Base-by-base conservation (phyloP, 2,329 filamentous ascomycete species). In the Venturiaceae sp. region DNA sequence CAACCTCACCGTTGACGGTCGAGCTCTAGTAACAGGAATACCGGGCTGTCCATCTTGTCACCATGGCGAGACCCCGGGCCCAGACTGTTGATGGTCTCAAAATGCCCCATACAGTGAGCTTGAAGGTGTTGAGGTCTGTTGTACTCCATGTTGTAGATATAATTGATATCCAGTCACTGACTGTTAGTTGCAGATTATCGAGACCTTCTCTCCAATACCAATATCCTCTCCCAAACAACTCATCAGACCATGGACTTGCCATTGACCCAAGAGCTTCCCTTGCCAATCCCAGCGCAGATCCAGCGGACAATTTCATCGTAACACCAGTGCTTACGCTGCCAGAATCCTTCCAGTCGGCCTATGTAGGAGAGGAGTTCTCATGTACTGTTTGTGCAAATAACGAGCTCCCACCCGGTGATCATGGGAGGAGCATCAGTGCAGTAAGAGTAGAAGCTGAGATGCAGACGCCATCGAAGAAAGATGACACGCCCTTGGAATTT, bases 341-440 rank as follows among this genome's bases (percentile, higher is more conserved):
- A 9, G 86, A 91, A 16, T 87, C 90, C 0, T 97, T 99, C 71
- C 92, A 92, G 47, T 92, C 90, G 13, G 92, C 92, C 8, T 96
- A 96, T 71, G 92, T 97, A 21, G 94, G 94, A 66, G 92, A 97
- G 75, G 90, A 87, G 0, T 97, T 99, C 74, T 86, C 87, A 63
- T 99, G 94, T 74, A 96, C 92, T 1, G 80, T 97, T 23, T 96
- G 92, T 74, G 92, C 89, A n/a, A 96, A 96, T 76, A 92, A 96
- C 70, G 92, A 97, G 68, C 72, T 85, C 1, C 65, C 70, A 21
- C 63, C 72, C 41, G 58, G 47, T 68, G 68, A 72, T 52, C 68
- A 70, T 3, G 73, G 69, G 7, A 71, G 74, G 61, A 75, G 74
- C 50, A 84, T 95, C 41, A 86, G 84, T 62, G 88, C 88, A 59